Percentiles rank a stretch among this genome's conserved stretches.
Evolutionary conservation across 768 basidiomycete genomes (phyloP).

Genomic region (Fibroporia radiculosa): DNA sequence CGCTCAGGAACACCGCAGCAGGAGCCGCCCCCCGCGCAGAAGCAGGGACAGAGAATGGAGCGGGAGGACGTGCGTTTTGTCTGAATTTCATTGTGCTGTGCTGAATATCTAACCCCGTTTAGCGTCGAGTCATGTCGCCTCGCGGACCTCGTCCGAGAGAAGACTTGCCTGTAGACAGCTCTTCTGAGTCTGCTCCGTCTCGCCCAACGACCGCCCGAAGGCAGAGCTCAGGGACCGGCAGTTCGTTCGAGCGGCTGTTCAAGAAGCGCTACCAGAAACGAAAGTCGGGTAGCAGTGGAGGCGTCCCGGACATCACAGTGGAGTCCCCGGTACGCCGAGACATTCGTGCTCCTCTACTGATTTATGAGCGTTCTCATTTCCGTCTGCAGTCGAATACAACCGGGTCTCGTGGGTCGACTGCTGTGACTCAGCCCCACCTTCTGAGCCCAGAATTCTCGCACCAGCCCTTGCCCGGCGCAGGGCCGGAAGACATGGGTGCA

Average conservation of each 20-base stretch:
- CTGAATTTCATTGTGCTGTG: neutral
- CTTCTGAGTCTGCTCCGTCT: conserved; percentile 1
- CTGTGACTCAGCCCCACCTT: conserved; percentile 17
- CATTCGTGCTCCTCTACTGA: neutral
- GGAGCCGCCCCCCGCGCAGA: too few relatives aligned
- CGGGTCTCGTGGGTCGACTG: conserved; percentile 13
- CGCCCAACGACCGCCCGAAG: conserved; percentile 3
- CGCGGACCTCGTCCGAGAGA: conserved; percentile 13
- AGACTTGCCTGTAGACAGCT: neutral
- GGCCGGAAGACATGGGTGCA: conserved; percentile 6
- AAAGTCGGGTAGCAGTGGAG: conserved; percentile 5
- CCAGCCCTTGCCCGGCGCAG: conserved; percentile 8
- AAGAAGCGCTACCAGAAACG: conserved; percentile 11
- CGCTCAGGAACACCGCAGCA: too few relatives aligned
- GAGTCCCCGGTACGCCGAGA: conserved; percentile 18
- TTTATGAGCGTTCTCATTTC: neutral
- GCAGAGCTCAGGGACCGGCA: conserved; percentile 4
- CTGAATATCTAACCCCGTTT: neutral
- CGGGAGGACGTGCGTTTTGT: conserved; percentile 15
- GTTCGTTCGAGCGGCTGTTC: conserved; percentile 14
- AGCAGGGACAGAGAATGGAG: neutral
- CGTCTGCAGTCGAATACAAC: conserved; percentile 14
- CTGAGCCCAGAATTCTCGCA: conserved; percentile 23
- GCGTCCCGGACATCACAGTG: conserved; percentile 17
- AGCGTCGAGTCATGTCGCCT: conserved; percentile 12